phyloP scores from a whole-genome alignment of 1,139 yeast genomes.

The Kurtzmaniella quercitrusa region DNA sequence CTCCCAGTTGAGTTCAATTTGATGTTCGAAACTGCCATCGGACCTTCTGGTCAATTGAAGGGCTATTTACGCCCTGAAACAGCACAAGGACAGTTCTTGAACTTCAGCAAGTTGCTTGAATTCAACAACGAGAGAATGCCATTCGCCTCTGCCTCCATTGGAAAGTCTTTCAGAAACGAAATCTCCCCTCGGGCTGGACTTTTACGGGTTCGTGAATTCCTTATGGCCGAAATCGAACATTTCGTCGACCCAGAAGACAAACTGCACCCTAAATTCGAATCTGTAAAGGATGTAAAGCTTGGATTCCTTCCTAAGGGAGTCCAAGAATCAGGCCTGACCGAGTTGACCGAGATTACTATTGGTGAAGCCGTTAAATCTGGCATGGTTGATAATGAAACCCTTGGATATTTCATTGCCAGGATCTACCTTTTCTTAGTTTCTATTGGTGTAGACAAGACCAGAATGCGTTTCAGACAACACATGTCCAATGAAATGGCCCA shows the following conservation, averaged over 20 bases:
- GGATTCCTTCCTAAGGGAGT: conserved; percentile 79
- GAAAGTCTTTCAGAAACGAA: conserved; percentile 98
- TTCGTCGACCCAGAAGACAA: conserved; percentile 92
- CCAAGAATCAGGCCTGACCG: conserved; percentile 82
- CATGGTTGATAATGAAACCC: conserved; percentile 93
- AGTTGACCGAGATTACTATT: conserved; percentile 57
- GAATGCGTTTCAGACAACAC: conserved; percentile 97
- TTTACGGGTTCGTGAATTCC: conserved; percentile 94
- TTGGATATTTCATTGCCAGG: conserved; percentile 95
- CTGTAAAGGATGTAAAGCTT: conserved; percentile 69
- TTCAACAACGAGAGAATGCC: conserved; percentile 97
- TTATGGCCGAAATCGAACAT: conserved; percentile 99
- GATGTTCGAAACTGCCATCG: conserved; percentile 99
- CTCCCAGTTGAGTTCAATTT: conserved; percentile 93
- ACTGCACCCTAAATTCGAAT: conserved; percentile 73
- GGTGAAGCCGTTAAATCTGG: conserved; percentile 88
- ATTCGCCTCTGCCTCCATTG: conserved; percentile 97
- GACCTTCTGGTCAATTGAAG: conserved; percentile 94
- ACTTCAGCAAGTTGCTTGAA: conserved; percentile 89
- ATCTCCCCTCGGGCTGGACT: conserved; percentile 98
- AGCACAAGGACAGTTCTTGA: conserved; percentile 98
- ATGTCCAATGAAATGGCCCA: conserved; percentile 99
- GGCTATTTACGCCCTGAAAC: conserved; percentile 98
- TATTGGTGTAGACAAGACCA: conserved; percentile 82
- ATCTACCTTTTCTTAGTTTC: conserved; percentile 78